Evolutionary conservation across 73 alveolate genomes (phyloP).

Genomic region (Paraurostyla sp.): DNA sequence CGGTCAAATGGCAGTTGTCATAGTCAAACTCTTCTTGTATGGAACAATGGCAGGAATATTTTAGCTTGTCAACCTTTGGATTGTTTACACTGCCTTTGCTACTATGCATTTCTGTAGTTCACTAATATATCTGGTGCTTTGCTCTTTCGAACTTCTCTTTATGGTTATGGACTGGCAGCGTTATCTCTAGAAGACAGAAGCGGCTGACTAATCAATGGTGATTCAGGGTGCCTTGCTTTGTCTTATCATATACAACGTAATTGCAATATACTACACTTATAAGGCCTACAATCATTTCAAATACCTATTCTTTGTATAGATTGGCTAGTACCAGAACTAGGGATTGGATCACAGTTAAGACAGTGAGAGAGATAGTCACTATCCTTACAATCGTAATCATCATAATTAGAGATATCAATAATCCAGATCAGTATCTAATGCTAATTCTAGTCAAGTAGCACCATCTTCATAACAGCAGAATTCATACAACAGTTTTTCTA

Average conservation of each 20-base stretch:
- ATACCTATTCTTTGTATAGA: not conserved
- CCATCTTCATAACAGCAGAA: too few relatives aligned
- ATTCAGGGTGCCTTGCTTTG: not conserved
- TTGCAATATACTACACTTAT: conserved; percentile 5
- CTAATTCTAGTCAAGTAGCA: too few relatives aligned
- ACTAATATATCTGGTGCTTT: conserved; percentile 7
- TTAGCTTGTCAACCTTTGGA: conserved; percentile 16
- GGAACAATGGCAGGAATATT: conserved; percentile 39
- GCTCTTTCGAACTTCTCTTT: conserved; percentile 39
- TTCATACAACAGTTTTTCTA: too few relatives aligned
- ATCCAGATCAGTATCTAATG: too few relatives aligned
- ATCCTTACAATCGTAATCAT: too few relatives aligned
- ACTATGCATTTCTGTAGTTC: conserved; percentile 52
- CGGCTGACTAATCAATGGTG: not conserved
- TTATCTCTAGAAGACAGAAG: not conserved
- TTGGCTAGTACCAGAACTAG: not conserved
- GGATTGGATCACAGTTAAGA: not conserved
- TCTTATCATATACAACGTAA: conserved; percentile 1
- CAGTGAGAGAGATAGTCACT: not conserved
- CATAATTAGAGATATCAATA: too few relatives aligned
- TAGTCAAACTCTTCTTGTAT: not conserved
- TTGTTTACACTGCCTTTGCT: conserved; percentile 38
- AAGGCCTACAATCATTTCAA: conserved; percentile 6
- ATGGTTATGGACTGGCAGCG: conserved; percentile 33
- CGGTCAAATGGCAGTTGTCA: not conserved